Evolutionary conservation across 768 basidiomycete genomes (phyloP).

Genomic region (Pisolithus orientalis): DNA sequence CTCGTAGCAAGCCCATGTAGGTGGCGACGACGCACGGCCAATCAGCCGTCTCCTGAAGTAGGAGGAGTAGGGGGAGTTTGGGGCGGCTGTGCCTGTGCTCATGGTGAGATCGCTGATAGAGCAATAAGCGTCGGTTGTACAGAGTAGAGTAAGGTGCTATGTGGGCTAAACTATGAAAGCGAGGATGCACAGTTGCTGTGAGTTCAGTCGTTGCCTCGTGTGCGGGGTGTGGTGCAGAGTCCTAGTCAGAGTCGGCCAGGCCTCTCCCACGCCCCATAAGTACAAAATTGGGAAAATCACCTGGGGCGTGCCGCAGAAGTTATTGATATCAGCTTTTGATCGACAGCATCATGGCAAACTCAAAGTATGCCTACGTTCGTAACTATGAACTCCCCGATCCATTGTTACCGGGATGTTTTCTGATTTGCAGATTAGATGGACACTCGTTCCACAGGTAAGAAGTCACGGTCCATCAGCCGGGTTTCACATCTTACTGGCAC

Average conservation of each 20-base stretch:
- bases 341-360: slow-evolving; percentile 67
- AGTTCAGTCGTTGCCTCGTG: background rate
- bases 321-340: too few species aligned
- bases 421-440: slow-evolving; percentile 86
- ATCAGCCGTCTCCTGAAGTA: slow-evolving; percentile 62
- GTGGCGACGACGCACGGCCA: slow-evolving; percentile 76
- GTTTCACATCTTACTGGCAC: background rate
- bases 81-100: slow-evolving; percentile 17
- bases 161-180: background rate
- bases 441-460: slow-evolving; percentile 87
- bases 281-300: background rate
- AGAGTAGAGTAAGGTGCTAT: background rate
- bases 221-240: slow-evolving; percentile 4
- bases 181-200: background rate
- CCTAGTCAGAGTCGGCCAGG: background rate
- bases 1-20: slow-evolving; percentile 88
- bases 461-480: background rate
- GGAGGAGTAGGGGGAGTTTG: slow-evolving; percentile 21
- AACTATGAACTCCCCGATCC: slow-evolving; percentile 86
- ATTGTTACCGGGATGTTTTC: slow-evolving; percentile 75
- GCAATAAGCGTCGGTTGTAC: background rate
- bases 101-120: slow-evolving; percentile 4
- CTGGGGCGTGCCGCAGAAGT: too few species aligned
- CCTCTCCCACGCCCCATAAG: background rate
- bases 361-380: slow-evolving; percentile 88